A percentile compares a stretch with the other conserved stretches of the same genome.
Conservation (phyloP, 176 grass and related monocot species). For the Ampelocalamus luodianensis region DNA sequence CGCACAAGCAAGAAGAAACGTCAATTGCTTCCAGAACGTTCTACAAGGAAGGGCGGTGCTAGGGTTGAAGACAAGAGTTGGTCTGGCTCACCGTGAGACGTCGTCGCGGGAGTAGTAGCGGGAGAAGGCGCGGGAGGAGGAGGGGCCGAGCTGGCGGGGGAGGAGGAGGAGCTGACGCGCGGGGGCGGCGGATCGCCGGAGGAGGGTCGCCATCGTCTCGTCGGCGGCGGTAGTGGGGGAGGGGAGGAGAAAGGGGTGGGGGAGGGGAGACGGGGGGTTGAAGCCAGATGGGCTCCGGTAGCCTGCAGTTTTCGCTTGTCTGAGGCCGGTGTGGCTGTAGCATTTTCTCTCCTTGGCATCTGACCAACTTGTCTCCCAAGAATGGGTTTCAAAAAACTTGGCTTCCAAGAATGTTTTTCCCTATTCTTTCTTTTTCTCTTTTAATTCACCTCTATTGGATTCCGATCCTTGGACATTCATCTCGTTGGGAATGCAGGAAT, state of each 20-base stretch:
- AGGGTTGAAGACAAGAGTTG: not conserved
- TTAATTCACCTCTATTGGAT: no score
- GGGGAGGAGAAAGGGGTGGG: not conserved
- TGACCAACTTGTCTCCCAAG: slow-evolving; percentile 6
- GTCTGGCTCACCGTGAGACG: slow-evolving; percentile 35
- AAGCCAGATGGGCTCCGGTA: not conserved
- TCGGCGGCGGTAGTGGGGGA: not conserved
- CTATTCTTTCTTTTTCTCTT: no score
- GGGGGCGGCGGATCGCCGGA: slow-evolving; percentile 37
- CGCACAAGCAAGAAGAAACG: not conserved
- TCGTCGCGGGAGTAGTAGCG: slow-evolving; percentile 55
- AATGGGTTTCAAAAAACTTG: not conserved
- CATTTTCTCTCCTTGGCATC: no score
- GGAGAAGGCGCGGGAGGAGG: slow-evolving; percentile 30
- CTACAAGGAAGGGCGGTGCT: not conserved
- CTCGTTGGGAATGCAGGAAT: no score
- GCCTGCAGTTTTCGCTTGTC: not conserved
- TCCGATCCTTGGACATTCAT: no score
- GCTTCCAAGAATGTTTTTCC: not conserved
- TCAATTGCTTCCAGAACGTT: not conserved
- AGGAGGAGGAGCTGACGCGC: slow-evolving; percentile 16
- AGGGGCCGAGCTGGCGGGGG: slow-evolving; percentile 27
- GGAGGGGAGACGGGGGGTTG: not conserved
- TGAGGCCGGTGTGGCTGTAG: no score
- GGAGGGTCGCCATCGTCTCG: slow-evolving; percentile 41